Evolutionary conservation across 108 stramenopile genomes (phyloP).

Genomic region (Pseudonitzschia pungens): DNA sequence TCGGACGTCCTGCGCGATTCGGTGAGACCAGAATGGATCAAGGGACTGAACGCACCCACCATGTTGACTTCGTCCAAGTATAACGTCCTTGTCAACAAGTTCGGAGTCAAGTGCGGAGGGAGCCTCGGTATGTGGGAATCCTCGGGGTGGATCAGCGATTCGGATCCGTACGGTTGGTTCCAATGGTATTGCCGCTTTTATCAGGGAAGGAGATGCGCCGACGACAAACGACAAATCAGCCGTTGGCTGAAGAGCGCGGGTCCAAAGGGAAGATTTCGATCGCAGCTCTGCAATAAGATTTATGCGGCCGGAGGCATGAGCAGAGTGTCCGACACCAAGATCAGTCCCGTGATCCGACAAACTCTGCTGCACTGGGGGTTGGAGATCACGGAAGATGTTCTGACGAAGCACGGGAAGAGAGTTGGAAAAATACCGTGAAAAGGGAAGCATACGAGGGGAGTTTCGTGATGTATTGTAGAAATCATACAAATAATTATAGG

Average conservation of each 20-base stretch:
- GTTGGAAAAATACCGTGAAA: slow-evolving; percentile 10
- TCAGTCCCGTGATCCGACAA: slow-evolving; percentile 95
- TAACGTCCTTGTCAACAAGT: slow-evolving; percentile 73
- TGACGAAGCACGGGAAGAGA: slow-evolving; percentile 65
- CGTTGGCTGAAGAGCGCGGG: slow-evolving; percentile 86
- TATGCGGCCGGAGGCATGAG: slow-evolving; percentile 44
- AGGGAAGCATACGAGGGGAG: too few relatives aligned
- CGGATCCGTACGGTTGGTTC: slow-evolving; percentile 98
- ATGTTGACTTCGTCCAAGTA: slow-evolving; percentile 79
- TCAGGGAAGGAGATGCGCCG: slow-evolving; percentile 80
- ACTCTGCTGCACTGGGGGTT: slow-evolving; percentile 96
- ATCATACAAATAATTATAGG: too few relatives aligned
- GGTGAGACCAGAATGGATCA: slow-evolving; percentile 71
- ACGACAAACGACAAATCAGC: slow-evolving; percentile 88
- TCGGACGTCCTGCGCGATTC: slow-evolving; percentile 67
- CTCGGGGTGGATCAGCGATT: slow-evolving; percentile 84
- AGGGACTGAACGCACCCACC: slow-evolving; percentile 53
- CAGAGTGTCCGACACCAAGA: slow-evolving; percentile 39
- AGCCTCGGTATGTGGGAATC: slow-evolving; percentile 92
- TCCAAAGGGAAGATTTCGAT: slow-evolving; percentile 86
- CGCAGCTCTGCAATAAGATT: slow-evolving; percentile 93
- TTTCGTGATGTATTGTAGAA: too few relatives aligned
- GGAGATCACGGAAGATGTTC: slow-evolving; percentile 74
- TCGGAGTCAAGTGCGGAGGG: slow-evolving; percentile 91
- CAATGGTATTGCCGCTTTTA: slow-evolving; percentile 99